A percentile compares a stretch with the other conserved stretches of the same genome.
Conservation (phyloP, 352 stramenopile species). For the Stephanocyclus meneghinianus region DNA sequence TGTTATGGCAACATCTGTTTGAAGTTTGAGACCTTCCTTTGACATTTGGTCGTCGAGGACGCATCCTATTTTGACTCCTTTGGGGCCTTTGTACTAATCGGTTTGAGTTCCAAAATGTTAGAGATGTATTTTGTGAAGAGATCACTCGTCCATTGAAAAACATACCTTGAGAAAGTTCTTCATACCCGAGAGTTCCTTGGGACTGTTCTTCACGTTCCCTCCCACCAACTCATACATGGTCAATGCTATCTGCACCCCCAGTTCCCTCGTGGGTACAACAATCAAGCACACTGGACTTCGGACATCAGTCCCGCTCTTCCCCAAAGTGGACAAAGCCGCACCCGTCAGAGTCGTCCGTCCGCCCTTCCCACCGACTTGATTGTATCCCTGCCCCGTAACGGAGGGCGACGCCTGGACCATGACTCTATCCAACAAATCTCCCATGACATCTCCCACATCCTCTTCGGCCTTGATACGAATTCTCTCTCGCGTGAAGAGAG, state of each 20-base stretch:
- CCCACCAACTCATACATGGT: slow-evolving; percentile 73
- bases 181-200: slow-evolving; percentile 25
- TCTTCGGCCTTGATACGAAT: slow-evolving; percentile 75
- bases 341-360: slow-evolving; percentile 40
- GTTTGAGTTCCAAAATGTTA: neutral
- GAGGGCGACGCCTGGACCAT: slow-evolving; percentile 64
- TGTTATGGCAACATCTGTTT: slow-evolving; percentile 80
- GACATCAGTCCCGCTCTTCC: slow-evolving; percentile 73
- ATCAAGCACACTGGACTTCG: slow-evolving; percentile 75
- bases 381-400: slow-evolving; percentile 50
- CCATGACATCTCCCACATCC: slow-evolving; percentile 69
- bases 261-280: slow-evolving; percentile 73
- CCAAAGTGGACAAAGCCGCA: slow-evolving; percentile 55
- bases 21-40: slow-evolving; percentile 76
- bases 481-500: slow-evolving; percentile 70
- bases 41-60: slow-evolving; percentile 78
- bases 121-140: neutral
- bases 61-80: slow-evolving; percentile 79
- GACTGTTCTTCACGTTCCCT: slow-evolving; percentile 63
- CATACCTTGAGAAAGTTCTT: slow-evolving; percentile 73
- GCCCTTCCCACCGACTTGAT: slow-evolving; percentile 37
- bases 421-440: slow-evolving; percentile 70
- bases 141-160: neutral
- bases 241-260: slow-evolving; percentile 76
- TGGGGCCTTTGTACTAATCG: slow-evolving; percentile 73